Conservation (phyloP, 345 rosid genomes). For the Moricandia moricandioides region DNA sequence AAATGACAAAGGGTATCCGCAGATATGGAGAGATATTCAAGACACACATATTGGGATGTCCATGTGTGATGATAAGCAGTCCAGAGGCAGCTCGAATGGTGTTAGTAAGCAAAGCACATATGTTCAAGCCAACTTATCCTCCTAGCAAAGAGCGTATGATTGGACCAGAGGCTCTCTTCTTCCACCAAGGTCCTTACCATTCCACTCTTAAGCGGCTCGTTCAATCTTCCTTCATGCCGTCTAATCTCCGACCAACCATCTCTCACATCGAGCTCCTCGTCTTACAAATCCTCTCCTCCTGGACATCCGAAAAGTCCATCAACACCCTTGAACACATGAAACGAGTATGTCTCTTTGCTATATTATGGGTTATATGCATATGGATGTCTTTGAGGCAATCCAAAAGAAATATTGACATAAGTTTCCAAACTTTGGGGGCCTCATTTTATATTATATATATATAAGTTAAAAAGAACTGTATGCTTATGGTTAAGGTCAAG, state of each 20-base stretch:
- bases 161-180: constrained; percentile 80
- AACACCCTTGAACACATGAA: constrained; percentile 90
- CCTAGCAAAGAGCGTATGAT: constrained; percentile 85
- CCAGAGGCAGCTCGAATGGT: constrained; percentile 78
- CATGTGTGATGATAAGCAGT: constrained; percentile 93
- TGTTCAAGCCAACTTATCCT: constrained; percentile 91
- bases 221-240: constrained; percentile 66
- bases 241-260: constrained; percentile 62
- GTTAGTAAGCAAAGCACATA: constrained; percentile 62
- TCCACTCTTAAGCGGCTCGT: constrained; percentile 70
- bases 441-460: not conserved
- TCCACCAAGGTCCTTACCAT: constrained; percentile 89
- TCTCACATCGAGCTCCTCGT: constrained; percentile 68
- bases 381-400: constrained; percentile 14
- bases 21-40: constrained; percentile 88
- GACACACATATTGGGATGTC: constrained; percentile 89
- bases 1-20: not conserved
- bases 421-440: constrained; percentile 20
- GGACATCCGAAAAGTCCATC: constrained; percentile 48
- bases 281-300: constrained; percentile 50
- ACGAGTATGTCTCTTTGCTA: constrained; percentile 48
- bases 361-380: constrained; percentile 25
- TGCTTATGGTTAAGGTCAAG: not conserved
- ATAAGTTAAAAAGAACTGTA: not conserved
- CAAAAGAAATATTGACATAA: constrained; percentile 4